phyloP scores from a whole-genome alignment of 2,329 filamentous ascomycete species.

The Phialemonium atrogriseum region DNA sequence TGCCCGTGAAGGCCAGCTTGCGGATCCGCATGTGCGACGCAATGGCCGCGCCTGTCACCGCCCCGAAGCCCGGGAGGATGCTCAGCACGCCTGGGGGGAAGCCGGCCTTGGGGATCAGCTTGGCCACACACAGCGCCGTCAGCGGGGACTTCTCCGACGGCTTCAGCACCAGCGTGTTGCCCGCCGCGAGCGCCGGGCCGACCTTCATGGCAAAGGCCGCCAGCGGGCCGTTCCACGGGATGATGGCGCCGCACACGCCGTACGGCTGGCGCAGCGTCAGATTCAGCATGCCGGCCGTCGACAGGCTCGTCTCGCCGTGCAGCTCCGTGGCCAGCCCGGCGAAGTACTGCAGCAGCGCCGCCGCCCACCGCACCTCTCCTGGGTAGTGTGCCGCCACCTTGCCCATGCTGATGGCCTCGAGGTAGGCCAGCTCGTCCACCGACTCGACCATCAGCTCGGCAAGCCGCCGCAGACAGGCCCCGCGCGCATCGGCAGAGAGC shows the following conservation, averaged over 20 bases:
- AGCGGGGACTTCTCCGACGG: constrained; percentile 50
- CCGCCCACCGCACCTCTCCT: too few species aligned
- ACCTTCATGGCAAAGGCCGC: constrained; percentile 61
- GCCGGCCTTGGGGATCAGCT: constrained; percentile 56
- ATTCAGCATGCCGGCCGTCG: constrained; percentile 53
- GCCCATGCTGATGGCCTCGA: too few species aligned
- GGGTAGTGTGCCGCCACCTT: too few species aligned
- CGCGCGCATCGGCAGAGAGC: too few species aligned
- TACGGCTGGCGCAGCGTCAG: constrained; percentile 46
- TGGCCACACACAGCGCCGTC: constrained; percentile 47
- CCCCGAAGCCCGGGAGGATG: constrained; percentile 55
- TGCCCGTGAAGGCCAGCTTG: constrained; percentile 56
- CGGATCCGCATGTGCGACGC: constrained; percentile 31
- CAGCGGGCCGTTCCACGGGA: constrained; percentile 50
- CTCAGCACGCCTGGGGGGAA: constrained; percentile 65
- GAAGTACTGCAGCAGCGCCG: too few species aligned
- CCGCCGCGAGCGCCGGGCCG: constrained; percentile 50
- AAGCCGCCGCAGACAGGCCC: too few species aligned
- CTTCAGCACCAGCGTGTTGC: constrained; percentile 49
- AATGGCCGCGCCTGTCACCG: constrained; percentile 11
- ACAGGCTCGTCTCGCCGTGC: constrained; percentile 60
- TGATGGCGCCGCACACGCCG: constrained; percentile 48
- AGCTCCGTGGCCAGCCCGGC: constrained; percentile 56
- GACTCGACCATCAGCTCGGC: too few species aligned
- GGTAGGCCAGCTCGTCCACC: too few species aligned